Base-by-base conservation (phyloP, 2,329 filamentous ascomycete species). In the Rosellinia necatrix region DNA sequence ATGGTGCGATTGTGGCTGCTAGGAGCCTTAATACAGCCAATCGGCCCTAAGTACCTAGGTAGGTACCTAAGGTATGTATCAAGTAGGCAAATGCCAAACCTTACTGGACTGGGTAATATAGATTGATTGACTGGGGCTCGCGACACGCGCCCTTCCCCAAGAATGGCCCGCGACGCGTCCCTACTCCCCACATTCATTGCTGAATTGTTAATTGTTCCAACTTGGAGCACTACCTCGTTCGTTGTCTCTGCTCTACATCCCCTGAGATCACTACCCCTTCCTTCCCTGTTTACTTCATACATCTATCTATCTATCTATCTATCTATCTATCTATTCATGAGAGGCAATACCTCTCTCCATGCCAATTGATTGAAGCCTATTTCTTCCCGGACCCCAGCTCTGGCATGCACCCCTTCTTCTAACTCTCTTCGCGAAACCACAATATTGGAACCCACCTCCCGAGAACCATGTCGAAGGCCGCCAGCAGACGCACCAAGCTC, bases 401-500 rank as follows among this genome's bases (percentile, higher is more conserved):
- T 47, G 35, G 51, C 9, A 46, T 44, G 32, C 27, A 25, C 34
- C 15, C 30, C 32, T 25, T 21, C 21, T 30, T 15, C 42, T 34
- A 21, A 57, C 25, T 29, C 12, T n/a, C 38, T 21, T 29, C 10
- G 38, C 34, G 22, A 54, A 17, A 46, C 27, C 17, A 24, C 19
- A 7, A 35, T 44, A 40, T 29, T 2, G 25, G 8, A 40, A 19
- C 35, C 29, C n/a, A 6, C 30, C 8, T 46, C 62, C 15, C 27
- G 15, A 22, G 25, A 29, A 72, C 60, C 64, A 79, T 78, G 76
- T 73, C 78, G 25, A 78, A 72, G 58, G 72, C 70, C 27, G 61
- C 62, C 35, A 72, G 64, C 64, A 76, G 69, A 64, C 75, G 81
- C 64, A 76, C 78, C 63, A 84, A 79, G 76, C 80, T 87, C 68